phyloP scores from a whole-genome alignment of 2,329 filamentous ascomycete species.

The Raffaelea albimanens region DNA sequence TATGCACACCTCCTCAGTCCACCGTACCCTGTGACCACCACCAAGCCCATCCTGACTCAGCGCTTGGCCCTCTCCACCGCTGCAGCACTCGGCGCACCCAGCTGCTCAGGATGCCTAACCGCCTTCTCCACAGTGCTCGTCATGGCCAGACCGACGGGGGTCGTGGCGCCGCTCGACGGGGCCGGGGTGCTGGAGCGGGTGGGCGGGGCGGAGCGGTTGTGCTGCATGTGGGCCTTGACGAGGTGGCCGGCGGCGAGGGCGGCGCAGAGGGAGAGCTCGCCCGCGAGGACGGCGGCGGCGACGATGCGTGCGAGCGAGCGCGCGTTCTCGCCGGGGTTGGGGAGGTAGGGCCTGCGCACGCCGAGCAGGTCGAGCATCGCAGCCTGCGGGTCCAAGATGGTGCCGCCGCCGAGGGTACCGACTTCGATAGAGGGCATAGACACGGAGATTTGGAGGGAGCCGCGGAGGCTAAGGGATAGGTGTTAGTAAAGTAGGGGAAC shows the following conservation, averaged over 20 bases:
- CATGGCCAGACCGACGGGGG: constrained; percentile 40
- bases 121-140: too few relatives aligned
- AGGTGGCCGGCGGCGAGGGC: constrained; percentile 90
- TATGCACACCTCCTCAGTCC: too few relatives aligned
- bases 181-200: constrained; percentile 58
- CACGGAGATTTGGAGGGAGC: constrained; percentile 89
- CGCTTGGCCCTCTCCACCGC: too few relatives aligned
- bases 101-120: too few relatives aligned
- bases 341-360: constrained; percentile 83
- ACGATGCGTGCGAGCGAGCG: constrained; percentile 83
- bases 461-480: constrained; percentile 64
- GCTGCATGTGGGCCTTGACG: constrained; percentile 87
- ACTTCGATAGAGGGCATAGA: constrained; percentile 98
- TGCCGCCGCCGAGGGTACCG: constrained; percentile 91
- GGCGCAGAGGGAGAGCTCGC: constrained; percentile 84
- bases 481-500: constrained; percentile 16
- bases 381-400: constrained; percentile 88
- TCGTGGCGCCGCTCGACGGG: constrained; percentile 24
- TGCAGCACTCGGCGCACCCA: too few relatives aligned
- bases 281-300: constrained; percentile 80
- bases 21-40: too few relatives aligned
- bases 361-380: constrained; percentile 96
- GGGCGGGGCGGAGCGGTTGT: constrained; percentile 74
- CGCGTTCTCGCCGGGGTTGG: constrained; percentile 83
- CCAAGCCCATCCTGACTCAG: too few relatives aligned